phyloP scores from a whole-genome alignment of 441 rosid species.

The Manihot esculenta region DNA sequence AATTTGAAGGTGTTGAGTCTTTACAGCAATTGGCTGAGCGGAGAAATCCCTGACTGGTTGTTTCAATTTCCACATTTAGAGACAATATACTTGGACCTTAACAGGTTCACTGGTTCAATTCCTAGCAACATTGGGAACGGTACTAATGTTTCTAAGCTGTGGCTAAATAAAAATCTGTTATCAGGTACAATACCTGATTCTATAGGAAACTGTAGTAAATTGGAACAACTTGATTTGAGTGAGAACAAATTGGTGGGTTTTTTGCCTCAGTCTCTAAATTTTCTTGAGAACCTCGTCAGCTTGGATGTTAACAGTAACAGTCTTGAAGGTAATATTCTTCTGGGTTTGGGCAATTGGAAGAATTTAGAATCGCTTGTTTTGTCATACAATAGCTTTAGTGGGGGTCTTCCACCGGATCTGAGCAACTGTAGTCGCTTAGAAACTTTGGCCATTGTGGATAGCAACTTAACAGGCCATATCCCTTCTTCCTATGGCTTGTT shows the following conservation, averaged over 20 bases:
- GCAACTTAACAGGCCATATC: conserved; percentile 53
- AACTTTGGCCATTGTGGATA: conserved; percentile 28
- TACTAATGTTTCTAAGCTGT: conserved; percentile 36
- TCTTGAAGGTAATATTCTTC: conserved; percentile 50
- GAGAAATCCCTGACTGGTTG: conserved; percentile 56
- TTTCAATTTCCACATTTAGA: conserved; percentile 42
- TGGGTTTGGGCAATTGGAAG: conserved; percentile 44
- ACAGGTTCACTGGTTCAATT: conserved; percentile 52
- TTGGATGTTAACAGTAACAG: conserved; percentile 40
- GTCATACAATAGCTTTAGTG: conserved; percentile 52
- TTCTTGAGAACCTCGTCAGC: conserved; percentile 41
- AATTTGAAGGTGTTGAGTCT: conserved; percentile 35
- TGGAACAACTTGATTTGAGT: conserved; percentile 40
- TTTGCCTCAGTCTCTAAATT: conserved; percentile 52
- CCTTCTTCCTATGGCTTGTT: conserved; percentile 67
- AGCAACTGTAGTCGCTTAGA: conserved; percentile 60
- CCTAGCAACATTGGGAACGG: conserved; percentile 50
- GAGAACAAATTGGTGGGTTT: conserved; percentile 50
- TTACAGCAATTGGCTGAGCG: conserved; percentile 45
- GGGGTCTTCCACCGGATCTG: conserved; percentile 51
- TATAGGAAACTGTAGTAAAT: conserved; percentile 51
- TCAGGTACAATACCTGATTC: conserved; percentile 61
- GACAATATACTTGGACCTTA: conserved; percentile 35
- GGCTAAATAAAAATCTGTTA: conserved; percentile 37
- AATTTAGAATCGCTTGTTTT: conserved; percentile 42